A percentile compares a stretch with the other conserved stretches of the same genome.
Conservation (phyloP, 352 stramenopile species). For the Phytophthora hibernalis region DNA sequence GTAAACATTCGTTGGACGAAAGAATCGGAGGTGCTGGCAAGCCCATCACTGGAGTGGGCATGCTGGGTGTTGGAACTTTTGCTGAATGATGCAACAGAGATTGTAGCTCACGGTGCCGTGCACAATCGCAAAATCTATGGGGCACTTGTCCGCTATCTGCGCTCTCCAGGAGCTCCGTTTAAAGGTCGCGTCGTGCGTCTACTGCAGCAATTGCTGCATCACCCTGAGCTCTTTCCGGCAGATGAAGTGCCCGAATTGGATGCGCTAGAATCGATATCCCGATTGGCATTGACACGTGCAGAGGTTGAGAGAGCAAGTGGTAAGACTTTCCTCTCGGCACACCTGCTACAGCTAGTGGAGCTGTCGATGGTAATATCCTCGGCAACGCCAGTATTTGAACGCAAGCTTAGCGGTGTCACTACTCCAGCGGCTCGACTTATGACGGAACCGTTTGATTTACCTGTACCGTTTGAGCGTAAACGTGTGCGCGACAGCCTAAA, state of each 20-base stretch:
- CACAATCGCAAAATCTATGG: conserved; percentile 87
- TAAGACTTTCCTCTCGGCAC: conserved; percentile 76
- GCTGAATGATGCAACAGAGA: conserved; percentile 74
- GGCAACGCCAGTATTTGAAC: conserved; percentile 46
- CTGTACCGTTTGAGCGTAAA: conserved; percentile 52
- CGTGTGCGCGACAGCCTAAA: conserved; percentile 51
- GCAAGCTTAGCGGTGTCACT: conserved; percentile 20
- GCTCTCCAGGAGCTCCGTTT: conserved; percentile 79
- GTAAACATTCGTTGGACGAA: conserved; percentile 84
- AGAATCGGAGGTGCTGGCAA: conserved; percentile 76
- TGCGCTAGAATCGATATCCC: conserved; percentile 66
- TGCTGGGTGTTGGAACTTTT: conserved; percentile 88
- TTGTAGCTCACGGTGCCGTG: conserved; percentile 71
- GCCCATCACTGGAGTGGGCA: conserved; percentile 85
- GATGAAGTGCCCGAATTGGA: conserved; percentile 69
- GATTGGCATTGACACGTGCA: conserved; percentile 63
- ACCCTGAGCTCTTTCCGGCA: conserved; percentile 61
- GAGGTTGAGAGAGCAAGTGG: conserved; percentile 63
- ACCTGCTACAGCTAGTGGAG: conserved; percentile 83
- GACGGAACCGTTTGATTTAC: conserved; percentile 41
- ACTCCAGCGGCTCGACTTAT: neutral
- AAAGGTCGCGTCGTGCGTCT: conserved; percentile 81
- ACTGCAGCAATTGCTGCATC: conserved; percentile 78
- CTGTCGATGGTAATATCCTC: conserved; percentile 67
- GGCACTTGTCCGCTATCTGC: conserved; percentile 81